Evolutionary conservation across 2,329 filamentous ascomycete genomes (phyloP), one percentile per base, ranked within the genome.

Genomic region (Colletotrichum siamense): DNA sequence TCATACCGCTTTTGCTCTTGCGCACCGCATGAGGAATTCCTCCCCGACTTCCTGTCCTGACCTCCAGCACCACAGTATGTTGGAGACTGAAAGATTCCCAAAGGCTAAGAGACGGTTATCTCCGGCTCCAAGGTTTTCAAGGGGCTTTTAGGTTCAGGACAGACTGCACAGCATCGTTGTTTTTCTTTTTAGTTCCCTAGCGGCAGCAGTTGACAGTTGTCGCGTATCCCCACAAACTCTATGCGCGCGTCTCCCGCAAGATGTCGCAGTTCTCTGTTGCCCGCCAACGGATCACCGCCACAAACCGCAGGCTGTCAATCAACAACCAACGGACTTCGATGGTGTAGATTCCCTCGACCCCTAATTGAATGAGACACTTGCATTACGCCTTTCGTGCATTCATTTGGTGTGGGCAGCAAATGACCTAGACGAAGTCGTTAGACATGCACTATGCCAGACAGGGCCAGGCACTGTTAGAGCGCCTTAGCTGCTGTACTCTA

Each of bases 111-210:
- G 44, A 52, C n/a, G 44, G n/a, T 49, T n/a, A 22, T 22, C n/a
- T 52, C 44, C n/a, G 44, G 44, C 12, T 0, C 10, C 10, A 52
- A 52, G 44, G 44, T 52, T 52, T 52, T 52, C n/a, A 52, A 52
- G 44, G 44, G 44, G 10, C 2, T 52, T 52, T 52, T 52, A 22
- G 44, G 44, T 52, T 52, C n/a, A 22, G 44, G n/a, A 52, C 6
- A 8, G 2, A 22, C n/a, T 6, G 44, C 4, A 8, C 10, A 22
- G 3, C n/a, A 52, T 52, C 44, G 44, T 22, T 22, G 16, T 52
- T 22, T 22, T 9, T 49, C 44, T 49, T 49, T 22, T 49, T 1
- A 12, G 0, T 22, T 2, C n/a, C n/a, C 10, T 22, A 0, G 6
- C 0, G 44, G n/a, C 44, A 22, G 44, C n/a, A 52, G 6, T 52